Conservation (phyloP, 768 basidiomycete species). For the Boletus insuetus region DNA sequence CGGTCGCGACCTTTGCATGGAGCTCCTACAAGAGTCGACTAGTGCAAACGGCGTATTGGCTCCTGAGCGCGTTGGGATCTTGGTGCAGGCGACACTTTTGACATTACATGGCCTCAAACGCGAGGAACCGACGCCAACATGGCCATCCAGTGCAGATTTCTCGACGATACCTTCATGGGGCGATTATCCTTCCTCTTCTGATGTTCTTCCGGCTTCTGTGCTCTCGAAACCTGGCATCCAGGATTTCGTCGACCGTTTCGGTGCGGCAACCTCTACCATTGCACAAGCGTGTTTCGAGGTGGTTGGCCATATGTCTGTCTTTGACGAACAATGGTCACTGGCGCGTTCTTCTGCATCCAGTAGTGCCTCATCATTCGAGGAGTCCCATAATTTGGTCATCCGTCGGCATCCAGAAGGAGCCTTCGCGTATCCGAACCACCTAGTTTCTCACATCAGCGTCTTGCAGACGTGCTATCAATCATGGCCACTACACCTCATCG, state of each 20-base stretch:
- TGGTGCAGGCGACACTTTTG: conserved; percentile 72
- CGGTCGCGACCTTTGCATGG: conserved; percentile 77
- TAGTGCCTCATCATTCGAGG: conserved; percentile 56
- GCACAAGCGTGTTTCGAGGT: conserved; percentile 57
- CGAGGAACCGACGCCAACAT: conserved; percentile 65
- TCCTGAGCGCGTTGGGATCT: conserved; percentile 72
- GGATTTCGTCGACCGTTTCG: conserved; percentile 68
- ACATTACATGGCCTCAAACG: conserved; percentile 71
- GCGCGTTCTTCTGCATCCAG: conserved; percentile 41
- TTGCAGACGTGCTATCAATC: conserved; percentile 77
- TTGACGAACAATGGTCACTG: conserved; percentile 81
- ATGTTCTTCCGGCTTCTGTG: conserved; percentile 53
- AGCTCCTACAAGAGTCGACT: conserved; percentile 71
- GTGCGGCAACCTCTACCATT: conserved; percentile 54
- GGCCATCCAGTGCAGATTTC: conserved; percentile 80
- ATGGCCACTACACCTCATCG: conserved; percentile 66
- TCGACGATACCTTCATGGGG: conserved; percentile 44
- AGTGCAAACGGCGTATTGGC: conserved; percentile 48
- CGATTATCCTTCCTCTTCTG: conserved; percentile 72
- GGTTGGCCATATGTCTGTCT: conserved; percentile 74
- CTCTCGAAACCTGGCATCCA: conserved; percentile 64
- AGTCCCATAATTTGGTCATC: conserved; percentile 63
- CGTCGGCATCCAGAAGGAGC: conserved; percentile 63
- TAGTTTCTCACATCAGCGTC: conserved; percentile 62
- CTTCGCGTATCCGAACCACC: conserved; percentile 64